Base-by-base conservation (phyloP, 495 filamentous ascomycete genomes). In the Tuber indicum region DNA sequence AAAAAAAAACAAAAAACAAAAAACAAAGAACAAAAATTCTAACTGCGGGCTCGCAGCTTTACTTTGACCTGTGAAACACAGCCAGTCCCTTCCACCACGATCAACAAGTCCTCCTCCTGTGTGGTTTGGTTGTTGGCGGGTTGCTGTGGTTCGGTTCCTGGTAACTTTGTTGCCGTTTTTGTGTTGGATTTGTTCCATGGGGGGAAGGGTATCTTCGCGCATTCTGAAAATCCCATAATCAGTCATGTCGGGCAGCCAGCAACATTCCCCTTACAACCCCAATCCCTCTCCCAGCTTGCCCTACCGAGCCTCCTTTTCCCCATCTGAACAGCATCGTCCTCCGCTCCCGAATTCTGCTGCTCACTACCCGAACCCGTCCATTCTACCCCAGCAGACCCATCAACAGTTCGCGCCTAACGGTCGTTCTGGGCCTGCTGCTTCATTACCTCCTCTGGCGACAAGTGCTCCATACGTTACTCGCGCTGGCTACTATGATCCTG, bases 171-270 rank as follows among this genome's bases (percentile, higher is more conserved):
- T 66, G 58, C 66, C 74, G 69, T 80, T 80, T 74, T 78, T 79
- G 78, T 80, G 77, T 80, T 79, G 78, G 77, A 66, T 66, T 66
- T 77, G 76, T 80, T 76, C 78, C 79, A 80, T 80, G 78, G 76
- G 58, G 23, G 23, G 58, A 36, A 66, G 58, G 71, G 77, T 80
- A 79, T 80, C 73, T 76, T 74, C 78, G 71, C 76, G 75, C 75
- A 80, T 80, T 80, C 74, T 80, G 79, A 80, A 74, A 74, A 79
- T 74, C 71, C 78, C 73, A 70, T 66, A 66, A 36, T 66, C 58
- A 75, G 82, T 79, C 81, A 83, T 83, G 82, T 83, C 82, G 72
- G 82, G 82, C 76, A 78, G 81, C 75, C 81, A 83, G 81, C 82
- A 83, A 42, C 82, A 77, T 76, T 81, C 80, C 79, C 80, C 80